phyloP scores from a whole-genome alignment of 2,329 filamentous ascomycete genomes.

The Leptographium procerum region DNA sequence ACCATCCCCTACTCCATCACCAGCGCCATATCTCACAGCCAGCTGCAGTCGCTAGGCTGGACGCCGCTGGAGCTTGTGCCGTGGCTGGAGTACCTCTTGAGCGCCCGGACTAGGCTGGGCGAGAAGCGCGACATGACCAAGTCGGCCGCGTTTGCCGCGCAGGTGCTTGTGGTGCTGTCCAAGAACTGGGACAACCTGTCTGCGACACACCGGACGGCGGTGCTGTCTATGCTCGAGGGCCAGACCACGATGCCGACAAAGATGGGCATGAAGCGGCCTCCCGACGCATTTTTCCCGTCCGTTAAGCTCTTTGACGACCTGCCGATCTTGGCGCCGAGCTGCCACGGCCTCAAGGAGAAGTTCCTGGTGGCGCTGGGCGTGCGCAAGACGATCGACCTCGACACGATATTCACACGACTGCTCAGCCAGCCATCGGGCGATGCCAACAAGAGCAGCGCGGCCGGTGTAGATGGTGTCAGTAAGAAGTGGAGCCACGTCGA shows the following conservation, averaged over 20 bases:
- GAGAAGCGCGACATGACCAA: conserved; percentile 59
- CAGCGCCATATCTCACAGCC: conserved; percentile 49
- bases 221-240: conserved; percentile 52
- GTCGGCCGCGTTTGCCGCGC: conserved; percentile 61
- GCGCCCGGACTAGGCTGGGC: conserved; percentile 46
- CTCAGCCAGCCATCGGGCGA: conserved; percentile 42
- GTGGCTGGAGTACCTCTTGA: conserved; percentile 76
- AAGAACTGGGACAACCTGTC: conserved; percentile 83
- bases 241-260: conserved; percentile 81
- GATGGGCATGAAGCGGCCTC: conserved; percentile 73
- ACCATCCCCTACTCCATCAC: conserved; percentile 83
- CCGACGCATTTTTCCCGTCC: conserved; percentile 82
- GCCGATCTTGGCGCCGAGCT: conserved; percentile 58
- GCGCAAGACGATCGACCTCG: conserved; percentile 87
- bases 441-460: conserved; percentile 20
- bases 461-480: background rate
- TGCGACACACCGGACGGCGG: conserved; percentile 49
- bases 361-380: conserved; percentile 76
- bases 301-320: conserved; percentile 93
- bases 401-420: conserved; percentile 82
- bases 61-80: conserved; percentile 69
- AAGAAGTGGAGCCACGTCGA: conserved; percentile 86
- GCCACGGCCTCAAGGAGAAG: conserved; percentile 80
- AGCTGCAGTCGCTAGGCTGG: conserved; percentile 79
- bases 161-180: conserved; percentile 68